Percentiles rank a stretch among this genome's conserved stretches.
phyloP scores from a whole-genome alignment of 345 rosid genomes.

The Draba incana region DNA sequence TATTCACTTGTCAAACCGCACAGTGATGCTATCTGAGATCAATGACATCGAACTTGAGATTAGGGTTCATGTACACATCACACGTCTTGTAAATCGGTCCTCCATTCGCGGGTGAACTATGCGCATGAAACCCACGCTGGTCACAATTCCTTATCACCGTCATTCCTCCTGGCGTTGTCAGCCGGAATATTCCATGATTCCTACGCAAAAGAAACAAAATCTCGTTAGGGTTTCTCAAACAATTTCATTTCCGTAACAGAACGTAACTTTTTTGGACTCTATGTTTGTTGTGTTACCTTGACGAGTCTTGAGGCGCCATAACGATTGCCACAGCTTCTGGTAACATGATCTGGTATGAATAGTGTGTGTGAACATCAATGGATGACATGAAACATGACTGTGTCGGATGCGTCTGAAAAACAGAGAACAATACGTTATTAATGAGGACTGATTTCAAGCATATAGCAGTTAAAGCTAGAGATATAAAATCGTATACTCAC shows the following conservation, averaged over 20 bases:
- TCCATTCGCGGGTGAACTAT: slow-evolving; percentile 76
- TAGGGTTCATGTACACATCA: slow-evolving; percentile 89
- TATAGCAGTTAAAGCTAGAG: neutral
- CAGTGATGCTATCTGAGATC: slow-evolving; percentile 67
- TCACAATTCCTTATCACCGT: slow-evolving; percentile 86
- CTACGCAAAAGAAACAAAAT: slow-evolving; percentile 37
- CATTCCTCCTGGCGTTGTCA: slow-evolving; percentile 95
- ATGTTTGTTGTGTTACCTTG: slow-evolving; percentile 51
- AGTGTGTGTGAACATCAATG: slow-evolving; percentile 95
- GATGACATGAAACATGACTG: slow-evolving; percentile 99
- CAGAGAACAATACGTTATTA: neutral
- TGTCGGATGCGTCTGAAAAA: slow-evolving; percentile 91
- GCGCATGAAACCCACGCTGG: slow-evolving; percentile 89
- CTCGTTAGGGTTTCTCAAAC: neutral
- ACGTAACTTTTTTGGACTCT: neutral
- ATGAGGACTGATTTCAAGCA: neutral
- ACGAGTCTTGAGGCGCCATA: slow-evolving; percentile 86
- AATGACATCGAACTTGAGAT: slow-evolving; percentile 71
- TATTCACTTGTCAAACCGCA: neutral
- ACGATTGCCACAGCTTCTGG: slow-evolving; percentile 99
- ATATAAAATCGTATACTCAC: slow-evolving; percentile 53
- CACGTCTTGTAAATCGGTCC: slow-evolving; percentile 85
- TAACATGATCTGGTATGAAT: slow-evolving; percentile 97
- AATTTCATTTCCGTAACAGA: neutral
- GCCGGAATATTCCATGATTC: slow-evolving; percentile 84